These are phyloP conservation scores for Penicillium subrubescens DNA, from an alignment of 495 filamentous ascomycete genomes.

Conservation along the genomic window DNA sequence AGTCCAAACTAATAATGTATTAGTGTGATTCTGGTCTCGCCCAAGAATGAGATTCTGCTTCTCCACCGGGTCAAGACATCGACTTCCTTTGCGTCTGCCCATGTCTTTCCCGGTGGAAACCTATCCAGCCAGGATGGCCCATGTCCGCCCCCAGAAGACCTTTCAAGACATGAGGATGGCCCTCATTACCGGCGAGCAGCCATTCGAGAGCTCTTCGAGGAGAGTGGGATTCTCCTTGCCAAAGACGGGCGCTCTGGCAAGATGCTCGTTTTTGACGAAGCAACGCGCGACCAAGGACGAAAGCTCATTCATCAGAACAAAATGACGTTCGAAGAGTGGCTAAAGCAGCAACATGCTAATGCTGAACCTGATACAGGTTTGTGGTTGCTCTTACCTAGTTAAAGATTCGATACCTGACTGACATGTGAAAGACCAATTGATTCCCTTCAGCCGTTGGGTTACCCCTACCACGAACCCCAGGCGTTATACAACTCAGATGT, in stretches of 20 bases:
- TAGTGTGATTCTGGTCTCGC: conserved; percentile 85
- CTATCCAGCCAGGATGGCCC: conserved; percentile 68
- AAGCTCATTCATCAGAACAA: conserved; percentile 64
- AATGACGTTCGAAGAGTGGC: conserved; percentile 66
- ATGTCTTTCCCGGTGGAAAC: conserved; percentile 97
- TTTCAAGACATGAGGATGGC: conserved; percentile 65
- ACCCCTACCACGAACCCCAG: conserved; percentile 72
- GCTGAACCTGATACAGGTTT: conserved; percentile 69
- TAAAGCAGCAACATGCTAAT: conserved; percentile 58
- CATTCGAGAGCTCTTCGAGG: conserved; percentile 91
- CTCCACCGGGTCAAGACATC: conserved; percentile 83
- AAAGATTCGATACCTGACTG: conserved; percentile 1
- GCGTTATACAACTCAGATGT: conserved; percentile 94
- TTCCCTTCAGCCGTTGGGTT: conserved; percentile 90
- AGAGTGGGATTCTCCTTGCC: conserved; percentile 86
- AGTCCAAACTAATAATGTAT: conserved; percentile 1
- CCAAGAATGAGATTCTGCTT: conserved; percentile 81
- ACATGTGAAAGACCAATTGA: conserved; percentile 53
- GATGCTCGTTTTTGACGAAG: conserved; percentile 60
- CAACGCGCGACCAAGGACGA: conserved; percentile 65
- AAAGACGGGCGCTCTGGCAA: conserved; percentile 44
- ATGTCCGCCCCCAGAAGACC: conserved; percentile 47
- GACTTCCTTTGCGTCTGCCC: conserved; percentile 82
- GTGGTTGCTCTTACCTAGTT: conserved; percentile 7
- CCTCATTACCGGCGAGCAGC: conserved; percentile 74